These are phyloP conservation scores for Cutaneotrichosporon spelunceum DNA, from an alignment of 1,284 basidiomycete genomes.

Conservation along the genomic window DNA sequence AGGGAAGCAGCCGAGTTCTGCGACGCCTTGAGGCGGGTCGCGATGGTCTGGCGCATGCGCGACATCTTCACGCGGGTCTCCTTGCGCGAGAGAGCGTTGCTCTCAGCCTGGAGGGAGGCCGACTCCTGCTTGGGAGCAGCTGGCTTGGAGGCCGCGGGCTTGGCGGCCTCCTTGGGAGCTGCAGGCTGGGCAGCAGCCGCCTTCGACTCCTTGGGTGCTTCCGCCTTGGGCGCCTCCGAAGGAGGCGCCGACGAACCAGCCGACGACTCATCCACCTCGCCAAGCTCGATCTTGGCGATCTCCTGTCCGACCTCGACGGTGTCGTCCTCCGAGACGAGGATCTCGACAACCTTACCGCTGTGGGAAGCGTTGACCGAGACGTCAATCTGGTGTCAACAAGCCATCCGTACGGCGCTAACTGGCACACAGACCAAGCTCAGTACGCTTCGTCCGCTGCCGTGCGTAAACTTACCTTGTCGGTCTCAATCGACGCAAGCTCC, in stretches of 20 bases:
- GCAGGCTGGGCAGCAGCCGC: constrained; percentile 53
- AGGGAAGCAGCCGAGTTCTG: constrained; percentile 95
- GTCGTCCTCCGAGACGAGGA: constrained; percentile 86
- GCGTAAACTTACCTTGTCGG: constrained; percentile 76
- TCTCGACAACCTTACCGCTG: constrained; percentile 81
- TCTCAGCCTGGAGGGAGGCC: constrained; percentile 59
- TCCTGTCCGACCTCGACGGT: constrained; percentile 95
- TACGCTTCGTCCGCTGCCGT: not conserved
- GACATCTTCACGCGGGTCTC: constrained; percentile 97
- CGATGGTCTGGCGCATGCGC: constrained; percentile 94
- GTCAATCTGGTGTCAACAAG: constrained; percentile 69
- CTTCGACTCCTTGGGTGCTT: constrained; percentile 54
- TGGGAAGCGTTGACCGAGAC: constrained; percentile 92
- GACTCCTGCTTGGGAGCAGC: constrained; percentile 34
- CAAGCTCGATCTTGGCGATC: constrained; percentile 85
- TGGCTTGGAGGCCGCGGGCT: constrained; percentile 17
- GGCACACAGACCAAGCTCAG: not conserved
- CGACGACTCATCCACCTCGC: constrained; percentile 60
- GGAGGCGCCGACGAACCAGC: constrained; percentile 42
- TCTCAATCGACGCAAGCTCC: constrained; percentile 97
- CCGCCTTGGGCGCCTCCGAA: constrained; percentile 45
- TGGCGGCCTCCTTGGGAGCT: constrained; percentile 46
- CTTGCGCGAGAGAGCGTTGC: constrained; percentile 59
- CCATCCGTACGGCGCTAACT: not conserved
- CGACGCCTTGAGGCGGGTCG: constrained; percentile 95